Conservation (phyloP, 345 rosid genomes). For the Clarkia xantiana region DNA sequence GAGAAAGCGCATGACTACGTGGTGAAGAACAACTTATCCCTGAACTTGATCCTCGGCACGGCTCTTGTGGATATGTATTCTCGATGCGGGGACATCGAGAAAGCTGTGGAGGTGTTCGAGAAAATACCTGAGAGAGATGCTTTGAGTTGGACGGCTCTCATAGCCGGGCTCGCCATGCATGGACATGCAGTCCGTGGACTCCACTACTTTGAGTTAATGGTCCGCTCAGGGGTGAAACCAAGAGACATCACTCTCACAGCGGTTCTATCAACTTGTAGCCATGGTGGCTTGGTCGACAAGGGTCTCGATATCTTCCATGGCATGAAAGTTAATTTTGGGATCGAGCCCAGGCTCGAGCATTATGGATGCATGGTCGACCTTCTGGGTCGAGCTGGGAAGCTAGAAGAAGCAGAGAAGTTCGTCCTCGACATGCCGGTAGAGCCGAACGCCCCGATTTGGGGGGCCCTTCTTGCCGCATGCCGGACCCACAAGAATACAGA, state of each 20-base stretch:
- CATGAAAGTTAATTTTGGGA: constrained; percentile 29
- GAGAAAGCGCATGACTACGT: constrained; percentile 46
- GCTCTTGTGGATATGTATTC: constrained; percentile 67
- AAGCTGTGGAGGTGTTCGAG: constrained; percentile 36
- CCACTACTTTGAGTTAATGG: constrained; percentile 35
- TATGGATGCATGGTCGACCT: constrained; percentile 73
- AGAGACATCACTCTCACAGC: constrained; percentile 52
- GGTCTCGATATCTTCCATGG: constrained; percentile 44
- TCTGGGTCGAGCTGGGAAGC: constrained; percentile 61
- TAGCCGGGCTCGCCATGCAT: constrained; percentile 56
- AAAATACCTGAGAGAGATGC: constrained; percentile 37
- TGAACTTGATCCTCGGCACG: constrained; percentile 51
- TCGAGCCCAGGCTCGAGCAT: constrained; percentile 59
- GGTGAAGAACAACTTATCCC: constrained; percentile 18
- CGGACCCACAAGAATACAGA: constrained; percentile 43
- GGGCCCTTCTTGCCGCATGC: constrained; percentile 76
- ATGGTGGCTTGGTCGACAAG: constrained; percentile 45
- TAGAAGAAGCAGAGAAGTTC: constrained; percentile 54
- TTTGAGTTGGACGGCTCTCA: constrained; percentile 52
- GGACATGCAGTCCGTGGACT: constrained; percentile 41
- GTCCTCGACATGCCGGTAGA: constrained; percentile 46
- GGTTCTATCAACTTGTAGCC: constrained; percentile 64
- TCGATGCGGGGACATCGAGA: constrained; percentile 46
- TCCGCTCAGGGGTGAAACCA: constrained; percentile 28
- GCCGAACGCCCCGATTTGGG: constrained; percentile 57